Evolutionary conservation across 768 basidiomycete genomes (phyloP), one percentile per base, ranked within the genome.

Genomic region (Chiua virens): DNA sequence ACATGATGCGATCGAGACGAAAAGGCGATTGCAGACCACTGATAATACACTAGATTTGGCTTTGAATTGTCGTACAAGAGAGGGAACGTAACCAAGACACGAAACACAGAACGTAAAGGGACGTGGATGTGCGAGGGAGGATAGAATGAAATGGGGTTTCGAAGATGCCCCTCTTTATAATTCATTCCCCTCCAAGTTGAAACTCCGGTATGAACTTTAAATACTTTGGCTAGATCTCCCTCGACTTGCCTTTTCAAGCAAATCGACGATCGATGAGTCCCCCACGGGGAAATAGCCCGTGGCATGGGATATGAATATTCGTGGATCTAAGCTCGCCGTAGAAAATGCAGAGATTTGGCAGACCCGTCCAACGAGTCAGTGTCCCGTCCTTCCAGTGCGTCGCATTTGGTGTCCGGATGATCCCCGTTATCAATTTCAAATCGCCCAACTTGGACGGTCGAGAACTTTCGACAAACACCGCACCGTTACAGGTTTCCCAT

Each of bases 21-120:
- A 39, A 43, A 49, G 45, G 48, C 40, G 64, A 64, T 13, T 34
- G 65, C 34, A 63, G 63, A 67, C 50, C 55, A 64, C 65, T 65
- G 68, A 52, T 67, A 69, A 79, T 76, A 80, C 77, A 77, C 76
- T 67, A 70, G 73, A 73, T 65, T 62, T 55, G 74, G 67, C 72
- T 73, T 73, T 73, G 73, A 71, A 73, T 68, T 71, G 72, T 76
- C 56, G 73, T 73, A 80, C 71, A 79, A 68, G 73, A 76, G 62
- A 75, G 70, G 68, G 69, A 76, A 79, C 74, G 75, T 73, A 82
- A 81, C 77, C 73, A 78, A 75, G 72, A 80, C 74, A 70, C 71
- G 55, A 25, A 74, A 80, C 75, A 73, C 73, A 62, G 74, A 66
- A 78, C 54, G 47, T 72, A 71, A 73, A 70, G 68, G 72, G 65